Evolutionary conservation across 208 protist species (phyloP).

Genomic region (Polymyxa betae): DNA sequence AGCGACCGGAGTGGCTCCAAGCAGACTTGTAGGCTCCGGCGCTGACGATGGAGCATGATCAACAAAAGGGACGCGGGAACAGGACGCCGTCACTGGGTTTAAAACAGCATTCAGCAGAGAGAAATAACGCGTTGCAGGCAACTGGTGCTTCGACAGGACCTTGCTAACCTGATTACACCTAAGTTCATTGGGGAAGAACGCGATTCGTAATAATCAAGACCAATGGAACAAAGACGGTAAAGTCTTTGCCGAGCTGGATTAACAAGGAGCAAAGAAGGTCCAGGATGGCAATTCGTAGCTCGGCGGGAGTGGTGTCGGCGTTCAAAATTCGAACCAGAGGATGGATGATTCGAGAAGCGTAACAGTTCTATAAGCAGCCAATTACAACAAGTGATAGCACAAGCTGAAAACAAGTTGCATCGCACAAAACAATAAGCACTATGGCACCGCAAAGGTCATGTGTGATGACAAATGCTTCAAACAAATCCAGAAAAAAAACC

Average conservation of each 20-base stretch:
- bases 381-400: too few relatives aligned
- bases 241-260: constrained; percentile 78
- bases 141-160: constrained; percentile 17
- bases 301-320: background rate
- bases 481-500: background rate
- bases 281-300: constrained; percentile 44
- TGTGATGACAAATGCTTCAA: background rate
- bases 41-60: background rate
- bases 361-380: background rate
- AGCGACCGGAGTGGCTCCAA: background rate
- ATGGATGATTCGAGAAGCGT: constrained; percentile 78
- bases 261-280: constrained; percentile 78
- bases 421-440: background rate
- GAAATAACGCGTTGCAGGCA: background rate
- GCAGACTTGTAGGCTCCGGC: background rate
- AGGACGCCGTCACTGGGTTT: background rate
- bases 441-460: background rate
- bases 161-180: constrained; percentile 50
- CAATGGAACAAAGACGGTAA: constrained; percentile 78
- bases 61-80: background rate
- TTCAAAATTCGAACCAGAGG: constrained; percentile 73
- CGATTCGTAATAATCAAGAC: background rate
- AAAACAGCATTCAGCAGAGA: background rate
- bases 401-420: background rate
- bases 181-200: background rate